Base-by-base conservation (phyloP, 108 stramenopile species). In the Nitzschia palea region DNA sequence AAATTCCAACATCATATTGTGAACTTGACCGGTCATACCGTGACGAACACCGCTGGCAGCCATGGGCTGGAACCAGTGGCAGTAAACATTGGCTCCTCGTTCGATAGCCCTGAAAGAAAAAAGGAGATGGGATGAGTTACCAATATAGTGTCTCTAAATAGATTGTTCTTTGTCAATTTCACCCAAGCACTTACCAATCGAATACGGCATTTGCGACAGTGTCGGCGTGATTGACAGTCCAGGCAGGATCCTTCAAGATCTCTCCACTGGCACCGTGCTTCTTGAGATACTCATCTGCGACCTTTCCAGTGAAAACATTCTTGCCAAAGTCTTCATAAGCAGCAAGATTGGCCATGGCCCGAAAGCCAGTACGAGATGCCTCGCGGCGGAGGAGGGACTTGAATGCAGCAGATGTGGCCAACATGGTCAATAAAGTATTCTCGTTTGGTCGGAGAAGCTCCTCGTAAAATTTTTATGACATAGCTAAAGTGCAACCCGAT, bases 51-150 rank as follows among this genome's bases (percentile, higher is more conserved):
- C 93, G 20, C 75, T 80, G 61, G 94, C 67, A 22, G 89, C 96
- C 91, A 95, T 88, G 44, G 96, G 96, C 67, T 97, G 96, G 78
- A 97, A 97, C 94, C 91, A 95, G 73, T 97, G 96, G 81, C 93
- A 94, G 86, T 90, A 97, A 44, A 89, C 87, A 76, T 95, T 92
- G 64, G 94, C 96, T 35, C 91, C 94, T 56, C 94, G 86, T 58
- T 97, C 96, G 45, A 87, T 74, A 47, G 94, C 94, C 92, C 92
- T 92, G 71, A 61, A 31, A 30, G 26, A 31, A 50, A 44, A 40
- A 52, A 14, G 54, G 44, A 36, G 18, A 55, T 40, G 37, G 6
- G 47, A 20, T 48, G 15, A 48, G 47, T 20, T 48, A 12, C 37
- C 37, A 40, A 40, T 40, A 12, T 40, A 40, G 12, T 40, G 37